A percentile compares a stretch with the other conserved stretches of the same genome.
phyloP scores from a whole-genome alignment of 139 green algal species.

The Chlorella vulgaris region DNA sequence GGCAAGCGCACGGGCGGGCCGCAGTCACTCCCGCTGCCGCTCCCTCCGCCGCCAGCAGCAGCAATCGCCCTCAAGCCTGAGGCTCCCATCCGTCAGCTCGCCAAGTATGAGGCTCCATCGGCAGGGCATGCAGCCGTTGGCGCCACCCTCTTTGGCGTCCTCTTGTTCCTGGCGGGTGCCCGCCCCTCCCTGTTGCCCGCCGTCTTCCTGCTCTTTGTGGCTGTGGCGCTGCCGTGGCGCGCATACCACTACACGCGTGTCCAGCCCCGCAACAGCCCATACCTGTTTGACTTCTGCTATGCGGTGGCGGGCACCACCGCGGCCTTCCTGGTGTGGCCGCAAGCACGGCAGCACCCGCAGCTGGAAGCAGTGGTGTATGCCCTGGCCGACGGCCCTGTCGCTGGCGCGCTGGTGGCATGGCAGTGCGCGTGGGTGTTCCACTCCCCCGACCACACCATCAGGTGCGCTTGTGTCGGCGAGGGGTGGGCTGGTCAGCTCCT shows the following conservation, averaged over 20 bases:
- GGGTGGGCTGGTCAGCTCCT: background rate
- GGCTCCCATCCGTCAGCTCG: background rate
- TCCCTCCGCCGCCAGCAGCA: background rate
- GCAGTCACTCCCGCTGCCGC: no score
- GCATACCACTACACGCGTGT: conserved; percentile 34
- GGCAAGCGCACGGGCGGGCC: no score
- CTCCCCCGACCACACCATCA: conserved; percentile 53
- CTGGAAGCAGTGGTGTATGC: conserved; percentile 52
- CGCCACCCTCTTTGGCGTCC: conserved; percentile 26
- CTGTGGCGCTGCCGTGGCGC: conserved; percentile 49
- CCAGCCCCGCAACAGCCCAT: conserved; percentile 44
- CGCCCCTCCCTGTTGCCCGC: conserved; percentile 26
- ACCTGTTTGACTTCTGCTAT: conserved; percentile 71
- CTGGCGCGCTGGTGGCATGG: conserved; percentile 60
- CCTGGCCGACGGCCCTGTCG: conserved; percentile 62
- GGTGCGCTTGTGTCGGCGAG: conserved; percentile 30
- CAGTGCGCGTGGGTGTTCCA: conserved; percentile 67
- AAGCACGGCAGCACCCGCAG: background rate
- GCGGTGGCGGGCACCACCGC: conserved; percentile 45
- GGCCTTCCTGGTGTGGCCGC: conserved; percentile 39
- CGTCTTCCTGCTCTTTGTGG: conserved; percentile 54
- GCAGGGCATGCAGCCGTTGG: background rate
- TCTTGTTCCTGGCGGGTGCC: conserved; percentile 43
- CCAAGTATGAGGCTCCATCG: background rate
- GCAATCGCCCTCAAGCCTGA: no score